A percentile compares a stretch with the other conserved stretches of the same genome.
Conservation (phyloP, 305 asterid species). For the Solanum chacoense region DNA sequence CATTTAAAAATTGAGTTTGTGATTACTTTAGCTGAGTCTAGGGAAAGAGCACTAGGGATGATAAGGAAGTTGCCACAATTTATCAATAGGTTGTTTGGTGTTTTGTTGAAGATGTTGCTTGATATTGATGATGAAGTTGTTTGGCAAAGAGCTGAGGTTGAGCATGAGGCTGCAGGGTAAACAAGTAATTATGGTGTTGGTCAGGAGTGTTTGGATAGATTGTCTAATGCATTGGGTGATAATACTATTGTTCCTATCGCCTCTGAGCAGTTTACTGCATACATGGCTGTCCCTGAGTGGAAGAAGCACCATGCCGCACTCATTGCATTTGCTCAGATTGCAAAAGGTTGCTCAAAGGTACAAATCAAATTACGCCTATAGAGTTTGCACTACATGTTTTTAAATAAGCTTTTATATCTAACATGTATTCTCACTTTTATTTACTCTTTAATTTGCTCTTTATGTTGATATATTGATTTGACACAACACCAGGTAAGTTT, state of each 20-base stretch:
- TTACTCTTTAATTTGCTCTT: neutral
- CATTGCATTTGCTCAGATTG: conserved; percentile 78
- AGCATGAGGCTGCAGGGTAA: conserved; percentile 86
- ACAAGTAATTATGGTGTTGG: conserved; percentile 69
- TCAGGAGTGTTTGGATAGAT: conserved; percentile 77
- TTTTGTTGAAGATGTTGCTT: conserved; percentile 63
- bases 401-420: neutral
- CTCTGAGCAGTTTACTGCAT: conserved; percentile 55
- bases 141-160: conserved; percentile 71
- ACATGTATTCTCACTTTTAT: neutral
- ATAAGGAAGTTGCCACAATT: conserved; percentile 80
- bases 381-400: neutral
- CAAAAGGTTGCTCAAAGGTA: conserved; percentile 84
- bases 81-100: conserved; percentile 56
- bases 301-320: conserved; percentile 80
- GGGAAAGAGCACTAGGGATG: conserved; percentile 87
- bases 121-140: conserved; percentile 73
- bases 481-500: neutral
- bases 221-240: conserved; percentile 67
- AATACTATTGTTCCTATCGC: conserved; percentile 70
- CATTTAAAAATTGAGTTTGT: conserved; percentile 84
- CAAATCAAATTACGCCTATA: neutral
- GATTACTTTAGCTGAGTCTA: conserved; percentile 67
- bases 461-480: neutral
- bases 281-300: conserved; percentile 63